These are phyloP conservation scores for Zalaria sp. DNA, from an alignment of 2,329 filamentous ascomycete species.

Conservation along the genomic window DNA sequence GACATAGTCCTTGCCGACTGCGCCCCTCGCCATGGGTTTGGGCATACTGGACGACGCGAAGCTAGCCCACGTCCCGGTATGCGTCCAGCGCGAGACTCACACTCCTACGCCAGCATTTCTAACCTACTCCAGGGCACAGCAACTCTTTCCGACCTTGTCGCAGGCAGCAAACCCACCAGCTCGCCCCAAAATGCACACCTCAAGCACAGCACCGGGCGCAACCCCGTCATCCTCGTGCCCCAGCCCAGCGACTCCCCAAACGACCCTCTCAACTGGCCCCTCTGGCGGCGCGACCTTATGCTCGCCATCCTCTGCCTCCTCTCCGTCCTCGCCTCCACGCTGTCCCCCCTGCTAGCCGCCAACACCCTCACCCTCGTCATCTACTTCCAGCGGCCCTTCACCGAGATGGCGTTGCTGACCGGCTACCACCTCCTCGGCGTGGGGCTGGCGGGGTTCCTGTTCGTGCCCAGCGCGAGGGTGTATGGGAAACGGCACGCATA, in stretches of 20 bases:
- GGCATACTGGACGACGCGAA: slow-evolving; percentile 57
- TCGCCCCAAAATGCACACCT: slow-evolving; percentile 8
- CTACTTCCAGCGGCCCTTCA: slow-evolving; percentile 52
- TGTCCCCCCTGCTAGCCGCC: slow-evolving; percentile 76
- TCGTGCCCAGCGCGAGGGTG: slow-evolving; percentile 74
- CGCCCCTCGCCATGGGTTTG: slow-evolving; percentile 42
- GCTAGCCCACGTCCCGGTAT: slow-evolving; percentile 54
- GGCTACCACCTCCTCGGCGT: slow-evolving; percentile 79
- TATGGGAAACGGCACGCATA: slow-evolving; percentile 91
- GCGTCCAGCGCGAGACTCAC: too few relatives aligned
- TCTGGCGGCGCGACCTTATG: slow-evolving; percentile 74
- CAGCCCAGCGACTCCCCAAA: slow-evolving; percentile 86
- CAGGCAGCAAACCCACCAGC: slow-evolving; percentile 7
- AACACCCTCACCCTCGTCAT: slow-evolving; percentile 68
- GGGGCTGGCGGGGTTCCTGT: slow-evolving; percentile 67
- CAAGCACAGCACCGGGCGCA: slow-evolving; percentile 14
- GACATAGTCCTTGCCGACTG: too few relatives aligned
- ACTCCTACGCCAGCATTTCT: too few relatives aligned
- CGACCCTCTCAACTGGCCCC: slow-evolving; percentile 80
- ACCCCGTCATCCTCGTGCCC: slow-evolving; percentile 55
- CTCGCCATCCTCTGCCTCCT: slow-evolving; percentile 64
- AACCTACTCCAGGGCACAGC: slow-evolving; percentile 28
- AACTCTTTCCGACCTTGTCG: slow-evolving; percentile 22
- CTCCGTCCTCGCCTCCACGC: slow-evolving; percentile 69
- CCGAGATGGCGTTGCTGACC: slow-evolving; percentile 67